Base-by-base conservation (phyloP, 176 grass and related monocot genomes). In the Lolium rigidum region DNA sequence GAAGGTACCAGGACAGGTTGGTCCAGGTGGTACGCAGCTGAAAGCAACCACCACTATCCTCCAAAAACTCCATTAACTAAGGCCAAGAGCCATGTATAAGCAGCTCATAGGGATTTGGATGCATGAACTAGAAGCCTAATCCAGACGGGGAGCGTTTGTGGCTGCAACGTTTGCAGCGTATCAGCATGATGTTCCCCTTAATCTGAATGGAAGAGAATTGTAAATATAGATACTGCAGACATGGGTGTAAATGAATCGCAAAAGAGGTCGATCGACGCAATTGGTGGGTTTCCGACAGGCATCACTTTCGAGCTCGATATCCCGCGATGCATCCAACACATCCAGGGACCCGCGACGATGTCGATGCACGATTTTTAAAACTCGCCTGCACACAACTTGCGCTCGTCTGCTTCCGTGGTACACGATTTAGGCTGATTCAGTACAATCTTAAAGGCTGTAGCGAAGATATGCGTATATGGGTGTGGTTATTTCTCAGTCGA, bases 1-100 rank as follows among this genome's bases (percentile, higher is more conserved):
- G 62, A 85, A 91, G 76, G 44, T 80, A 63, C 26, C 81, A 47
- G 21, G 46, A 47, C 82, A 87, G 76, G 75, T 49, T 87, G 89
- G 79, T 20, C 67, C 85, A 90, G 69, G 68, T 80, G 81, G 72
- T 18, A 21, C 20, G 67, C 76, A 4, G 48, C 58, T 60, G 80
- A 91, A 87, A 91, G 68, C 74, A 55, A 87, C 67, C 46, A 22
- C 38, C 72, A 25, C 15, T 78, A 46, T 46, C 75, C 54, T 86
- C 63, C 62, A 82, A 78, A 77, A 21, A 0, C 0, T 0, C 10
- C 3, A 74, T 72, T 44, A 9, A 37, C 55, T 18, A 31, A 24
- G n/a, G 46, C 57, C 88, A 82, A 61, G 6, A 12, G 41, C 70
- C 70, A 12, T 73, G 48, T 72, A 82, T 74, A 75, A 48, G 70